Conservation (phyloP, 2,329 filamentous ascomycete species). For the Corynespora cassiicola region DNA sequence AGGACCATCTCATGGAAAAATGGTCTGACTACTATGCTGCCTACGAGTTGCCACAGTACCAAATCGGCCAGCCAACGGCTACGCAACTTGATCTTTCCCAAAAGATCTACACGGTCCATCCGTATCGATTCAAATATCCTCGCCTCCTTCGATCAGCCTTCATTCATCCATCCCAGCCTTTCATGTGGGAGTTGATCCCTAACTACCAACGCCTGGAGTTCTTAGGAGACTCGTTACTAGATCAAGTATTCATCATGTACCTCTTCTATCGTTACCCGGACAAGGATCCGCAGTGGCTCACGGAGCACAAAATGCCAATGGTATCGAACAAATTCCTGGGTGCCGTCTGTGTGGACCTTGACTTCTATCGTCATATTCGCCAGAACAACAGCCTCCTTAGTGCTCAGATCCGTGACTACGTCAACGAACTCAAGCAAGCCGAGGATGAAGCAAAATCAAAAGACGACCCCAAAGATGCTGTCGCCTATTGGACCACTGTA, state of each 20-base stretch:
- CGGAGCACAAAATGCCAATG: constrained; percentile 99
- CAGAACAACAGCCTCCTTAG: constrained; percentile 58
- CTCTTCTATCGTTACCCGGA: constrained; percentile 78
- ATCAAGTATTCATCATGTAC: constrained; percentile 83
- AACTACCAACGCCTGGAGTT: constrained; percentile 93
- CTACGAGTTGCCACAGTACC: constrained; percentile 76
- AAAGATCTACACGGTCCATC: constrained; percentile 66
- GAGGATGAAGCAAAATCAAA: constrained; percentile 53
- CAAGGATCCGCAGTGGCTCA: constrained; percentile 93
- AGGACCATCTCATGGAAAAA: constrained; percentile 70
- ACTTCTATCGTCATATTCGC: constrained; percentile 76
- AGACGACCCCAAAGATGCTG: constrained; percentile 59
- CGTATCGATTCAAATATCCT: constrained; percentile 75
- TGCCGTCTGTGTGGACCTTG: constrained; percentile 77
- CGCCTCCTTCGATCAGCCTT: constrained; percentile 84
- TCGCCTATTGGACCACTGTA: constrained; percentile 71
- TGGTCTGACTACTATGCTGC: constrained; percentile 77
- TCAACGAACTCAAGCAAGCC: constrained; percentile 63
- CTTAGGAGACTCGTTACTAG: constrained; percentile 84
- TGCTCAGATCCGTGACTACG: constrained; percentile 60
- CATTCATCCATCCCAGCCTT: constrained; percentile 83
- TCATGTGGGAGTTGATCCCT: constrained; percentile 77
- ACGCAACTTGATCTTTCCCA: constrained; percentile 72
- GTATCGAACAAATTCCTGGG: constrained; percentile 94
- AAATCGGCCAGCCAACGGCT: constrained; percentile 66